Evolutionary conservation across 2,329 filamentous ascomycete species (phyloP).

Genomic region (Xylaria sp.): DNA sequence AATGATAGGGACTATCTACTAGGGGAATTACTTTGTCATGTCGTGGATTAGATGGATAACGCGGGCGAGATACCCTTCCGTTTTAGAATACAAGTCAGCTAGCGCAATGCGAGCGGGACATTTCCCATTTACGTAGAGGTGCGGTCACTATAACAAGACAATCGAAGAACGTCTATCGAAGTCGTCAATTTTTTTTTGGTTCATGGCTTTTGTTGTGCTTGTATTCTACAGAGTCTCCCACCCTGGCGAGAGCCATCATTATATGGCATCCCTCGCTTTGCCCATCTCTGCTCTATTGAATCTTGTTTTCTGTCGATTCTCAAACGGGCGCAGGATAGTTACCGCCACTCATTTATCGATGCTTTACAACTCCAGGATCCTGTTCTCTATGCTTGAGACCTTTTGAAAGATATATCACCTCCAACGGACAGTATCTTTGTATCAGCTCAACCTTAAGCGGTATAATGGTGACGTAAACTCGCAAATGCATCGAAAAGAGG

Average conservation of each 20-base stretch:
- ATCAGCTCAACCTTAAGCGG: slow-evolving; percentile 40
- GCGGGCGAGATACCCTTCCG: slow-evolving; percentile 3
- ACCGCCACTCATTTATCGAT: slow-evolving; percentile 19
- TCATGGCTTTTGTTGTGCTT: slow-evolving; percentile 54
- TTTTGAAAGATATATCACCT: slow-evolving; percentile 34
- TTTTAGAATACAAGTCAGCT: neutral
- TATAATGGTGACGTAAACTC: slow-evolving; percentile 39
- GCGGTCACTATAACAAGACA: slow-evolving; percentile 1
- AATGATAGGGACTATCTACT: neutral
- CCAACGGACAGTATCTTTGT: slow-evolving; percentile 35
- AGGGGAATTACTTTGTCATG: neutral
- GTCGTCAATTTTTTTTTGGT: slow-evolving; percentile 20
- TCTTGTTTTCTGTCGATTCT: slow-evolving; percentile 25
- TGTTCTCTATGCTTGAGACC: slow-evolving; percentile 41
- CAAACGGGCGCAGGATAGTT: slow-evolving; percentile 6
- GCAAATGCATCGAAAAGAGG: slow-evolving; percentile 41
- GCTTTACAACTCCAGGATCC: slow-evolving; percentile 23
- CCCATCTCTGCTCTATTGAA: slow-evolving; percentile 35
- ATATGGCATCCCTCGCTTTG: slow-evolving; percentile 10
- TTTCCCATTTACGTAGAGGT: neutral
- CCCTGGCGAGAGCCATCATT: slow-evolving; percentile 12
- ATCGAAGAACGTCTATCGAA: slow-evolving; percentile 17
- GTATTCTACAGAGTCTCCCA: slow-evolving; percentile 31
- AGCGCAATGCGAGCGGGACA: neutral
- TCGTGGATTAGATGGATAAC: neutral